Evolutionary conservation across 495 filamentous ascomycete genomes (phyloP), one percentile per base, ranked within the genome.

Genomic region (Margaritispora aquatica): DNA sequence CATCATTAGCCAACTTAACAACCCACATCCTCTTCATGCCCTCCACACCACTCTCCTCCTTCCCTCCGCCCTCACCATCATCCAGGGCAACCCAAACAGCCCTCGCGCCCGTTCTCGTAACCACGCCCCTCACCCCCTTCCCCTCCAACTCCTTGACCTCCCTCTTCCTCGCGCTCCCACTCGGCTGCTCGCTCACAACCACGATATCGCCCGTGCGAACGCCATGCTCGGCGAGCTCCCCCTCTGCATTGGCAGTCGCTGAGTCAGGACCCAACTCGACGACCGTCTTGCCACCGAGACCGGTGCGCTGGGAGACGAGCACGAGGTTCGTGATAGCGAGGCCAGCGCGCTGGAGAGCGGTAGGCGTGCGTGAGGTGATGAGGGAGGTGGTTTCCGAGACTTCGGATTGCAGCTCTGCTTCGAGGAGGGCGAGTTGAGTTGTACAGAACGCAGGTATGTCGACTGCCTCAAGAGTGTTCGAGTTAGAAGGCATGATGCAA

Each of bases 1-100:
- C 86, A 74, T 97, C 95, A 72, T 97, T 96, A 17, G 94, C 91
- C 66, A 97, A 74, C 76, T 97, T 97, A 21, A 98, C 86, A 27
- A 84, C 65, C 84, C 82, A 86, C 29, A 85, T 66, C 51, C 77
- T 71, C 21, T 82, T 85, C 38, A 44, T 44, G 38, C 88, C 73
- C 44, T 78, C 80, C 52, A 78, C 80, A 56, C 85, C 78, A 47
- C 83, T 83, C n/a, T 77, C 75, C 57, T 75, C 38, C 38, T 44
- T 44, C 38, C 7, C 38, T 2, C 17, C 15, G 3, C 38, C 38
- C 63, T 74, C 80, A 72, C 68, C 77, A 21, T 63, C 72, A 52
- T 79, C 84, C 49, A 87, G 77, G 34, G 85, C 90, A 49, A 97
- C 83, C 10, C 85, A 86, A 41, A 97, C 80, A 48, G 79, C 79